Conservation (phyloP, 495 filamentous ascomycete genomes). For the Astrocystis sublimbata region DNA sequence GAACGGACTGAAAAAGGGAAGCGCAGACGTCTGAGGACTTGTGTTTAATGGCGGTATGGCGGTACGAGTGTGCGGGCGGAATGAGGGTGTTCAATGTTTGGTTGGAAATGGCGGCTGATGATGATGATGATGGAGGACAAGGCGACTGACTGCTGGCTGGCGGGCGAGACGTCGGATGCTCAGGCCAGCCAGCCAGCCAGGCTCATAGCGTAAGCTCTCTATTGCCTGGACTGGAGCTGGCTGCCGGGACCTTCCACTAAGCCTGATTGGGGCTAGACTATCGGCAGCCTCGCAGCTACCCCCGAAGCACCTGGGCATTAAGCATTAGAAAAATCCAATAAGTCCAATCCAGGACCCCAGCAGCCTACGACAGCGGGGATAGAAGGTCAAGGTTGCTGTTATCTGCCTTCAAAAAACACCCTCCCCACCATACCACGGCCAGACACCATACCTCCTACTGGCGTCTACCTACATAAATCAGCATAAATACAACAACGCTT, state of each 20-base stretch:
- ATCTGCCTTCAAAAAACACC: conserved; percentile 7
- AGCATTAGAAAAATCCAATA: conserved; percentile 13
- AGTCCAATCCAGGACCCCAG: conserved; percentile 17
- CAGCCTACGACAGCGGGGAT: conserved; percentile 19
- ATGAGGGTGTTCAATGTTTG: neutral
- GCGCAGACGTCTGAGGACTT: neutral
- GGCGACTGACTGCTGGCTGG: conserved; percentile 1
- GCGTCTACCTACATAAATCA: neutral
- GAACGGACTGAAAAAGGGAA: neutral
- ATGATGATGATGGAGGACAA: conserved; percentile 9
- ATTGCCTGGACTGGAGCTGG: conserved; percentile 23
- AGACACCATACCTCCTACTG: neutral
- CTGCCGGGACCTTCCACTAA: conserved; percentile 13
- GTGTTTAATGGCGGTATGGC: neutral
- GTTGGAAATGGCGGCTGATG: no score
- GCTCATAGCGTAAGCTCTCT: conserved; percentile 31
- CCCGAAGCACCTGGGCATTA: conserved; percentile 20
- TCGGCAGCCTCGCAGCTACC: conserved; percentile 34
- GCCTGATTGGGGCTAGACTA: conserved; percentile 14
- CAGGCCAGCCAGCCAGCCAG: neutral
- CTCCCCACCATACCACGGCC: neutral
- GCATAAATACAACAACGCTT: neutral
- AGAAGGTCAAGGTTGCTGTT: neutral
- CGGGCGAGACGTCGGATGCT: neutral
- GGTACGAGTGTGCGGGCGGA: neutral